Evolutionary conservation across 2,329 filamentous ascomycete species (phyloP), one percentile per base, ranked within the genome.

Genomic region (Grosmannia huntii): DNA sequence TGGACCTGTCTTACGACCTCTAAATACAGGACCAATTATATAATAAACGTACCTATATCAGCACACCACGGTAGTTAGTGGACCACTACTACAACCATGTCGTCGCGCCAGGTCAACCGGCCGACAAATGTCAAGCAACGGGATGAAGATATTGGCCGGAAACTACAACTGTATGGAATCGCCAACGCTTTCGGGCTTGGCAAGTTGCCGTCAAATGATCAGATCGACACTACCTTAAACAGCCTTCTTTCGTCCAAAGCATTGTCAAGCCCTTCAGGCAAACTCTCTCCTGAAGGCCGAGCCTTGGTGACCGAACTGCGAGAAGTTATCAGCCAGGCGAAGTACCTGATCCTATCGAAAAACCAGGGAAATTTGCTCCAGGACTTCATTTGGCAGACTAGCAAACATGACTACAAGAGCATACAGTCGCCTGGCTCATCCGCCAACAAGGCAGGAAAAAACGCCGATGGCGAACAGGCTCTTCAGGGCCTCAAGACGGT

Each of bases 381-480:
- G 69, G 91, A 99, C 67, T 97, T 99, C 72, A 89, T 97, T 72
- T 99, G 89, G 87, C 88, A 96, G 69, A 91, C 90, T 0, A 84
- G 90, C 68, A 80, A 87, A 53, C 84, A 94, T 62, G 82, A 84
- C 56, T 82, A 84, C 57, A 74, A 81, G 59, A 84, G 78, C 56
- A 78, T 89, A 28, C 70, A 74, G 59, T 72, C 77, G 1, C 88
- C 89, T 4, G 76, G 78, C 58, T 80, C 82, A 1, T 86, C 90
- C 0, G 66, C 95, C 53, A 80, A 83, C 68, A 95, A 90, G 75
- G 84, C 88, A 0, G 80, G 81, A 2, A 89, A 88, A 28, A 83
- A 87, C 73, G 85, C 92, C 68, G 89, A 99, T 69, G 89, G 86
- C 48, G 83, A 94, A 62, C 80, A 92, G 69, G 90, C 87, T 1